Evolutionary conservation across 2,329 filamentous ascomycete species (phyloP), one percentile per base, ranked within the genome.

Genomic region (Epichloe glyceriae): DNA sequence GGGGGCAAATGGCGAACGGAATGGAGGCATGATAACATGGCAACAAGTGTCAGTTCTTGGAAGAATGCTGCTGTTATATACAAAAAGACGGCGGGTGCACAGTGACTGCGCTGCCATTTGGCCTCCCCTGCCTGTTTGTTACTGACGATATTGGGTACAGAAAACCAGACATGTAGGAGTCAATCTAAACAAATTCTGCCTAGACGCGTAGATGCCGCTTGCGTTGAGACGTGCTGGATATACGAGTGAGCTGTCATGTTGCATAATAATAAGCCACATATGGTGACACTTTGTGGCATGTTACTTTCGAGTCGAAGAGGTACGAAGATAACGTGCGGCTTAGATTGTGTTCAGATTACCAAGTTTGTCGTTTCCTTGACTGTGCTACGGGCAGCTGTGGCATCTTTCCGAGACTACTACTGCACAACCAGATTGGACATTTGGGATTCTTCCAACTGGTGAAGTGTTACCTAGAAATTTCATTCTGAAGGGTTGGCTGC

Each of bases 101-200:
- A 3, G 39, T 22, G 5, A 30, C 5, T 38, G 26, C 40, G 17
- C 11, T 26, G 34, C 8, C 33, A 39, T 51, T 41, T 37, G 41
- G 33, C 50, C 41, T 26, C 11, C 10, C 33, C 41, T 33, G 39
- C 33, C 34, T 14, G 20, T 48, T 41, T 20, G 30, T 30, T 10
- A 22, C 22, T 38, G 43, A 43, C 14, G 3, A 42, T 38, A 22
- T 51, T 51, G 46, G 50, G 22, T 51, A 51, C 34, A 38, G 40
- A 43, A 51, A 48, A 41, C 8, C 22, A 48, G 35, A 48, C 34
- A 10, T 45, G 12, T 34, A 45, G 20, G 46, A 26, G 40, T 30
- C 37, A 51, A 48, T 34, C 20, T 34, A 45, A 48, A 46, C 41
- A 35, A 38, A 49, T 45, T 26, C 15, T 39, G 7, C 46, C 40